Conservation (phyloP, 2,329 filamentous ascomycete species). For the Trichophyton verrucosum region DNA sequence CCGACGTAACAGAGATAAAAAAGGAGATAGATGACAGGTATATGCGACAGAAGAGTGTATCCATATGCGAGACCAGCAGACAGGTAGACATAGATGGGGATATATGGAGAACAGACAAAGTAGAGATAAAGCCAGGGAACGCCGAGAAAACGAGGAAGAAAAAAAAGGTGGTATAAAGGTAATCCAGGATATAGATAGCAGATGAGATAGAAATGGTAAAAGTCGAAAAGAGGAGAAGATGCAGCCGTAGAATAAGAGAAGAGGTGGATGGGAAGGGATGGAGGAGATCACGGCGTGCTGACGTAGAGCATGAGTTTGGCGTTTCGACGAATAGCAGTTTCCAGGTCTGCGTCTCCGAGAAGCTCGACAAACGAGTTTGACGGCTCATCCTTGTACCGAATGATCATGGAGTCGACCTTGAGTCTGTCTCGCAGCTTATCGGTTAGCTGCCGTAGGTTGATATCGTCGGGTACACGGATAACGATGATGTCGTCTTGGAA, state of each 20-base stretch:
- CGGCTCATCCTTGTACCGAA: constrained; percentile 78
- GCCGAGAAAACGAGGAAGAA: neutral
- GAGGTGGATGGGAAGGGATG: neutral
- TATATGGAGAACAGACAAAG: constrained; percentile 3
- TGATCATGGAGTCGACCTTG: constrained; percentile 61
- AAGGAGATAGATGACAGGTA: neutral
- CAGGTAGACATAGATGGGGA: neutral
- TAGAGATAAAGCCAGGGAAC: constrained; percentile 9
- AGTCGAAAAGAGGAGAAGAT: neutral
- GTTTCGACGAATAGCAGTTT: constrained; percentile 67
- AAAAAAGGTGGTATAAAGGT: neutral
- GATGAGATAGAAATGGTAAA: too few species aligned
- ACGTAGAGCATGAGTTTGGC: constrained; percentile 75
- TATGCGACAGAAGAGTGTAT: constrained; percentile 2
- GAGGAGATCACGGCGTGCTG: constrained; percentile 21
- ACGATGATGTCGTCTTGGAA: constrained; percentile 87
- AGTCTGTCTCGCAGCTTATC: constrained; percentile 76
- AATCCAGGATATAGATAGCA: constrained; percentile 1
- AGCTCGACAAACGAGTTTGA: constrained; percentile 63
- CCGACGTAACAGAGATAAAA: neutral
- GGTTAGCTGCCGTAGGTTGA: constrained; percentile 63
- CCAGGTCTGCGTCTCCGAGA: constrained; percentile 67
- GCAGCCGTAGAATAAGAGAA: neutral
- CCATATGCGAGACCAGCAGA: neutral
- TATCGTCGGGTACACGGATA: constrained; percentile 73